A percentile compares a stretch with the other conserved stretches of the same genome.
Conservation (phyloP, 495 filamentous ascomycete genomes). For the Xeromyces bisporus region DNA sequence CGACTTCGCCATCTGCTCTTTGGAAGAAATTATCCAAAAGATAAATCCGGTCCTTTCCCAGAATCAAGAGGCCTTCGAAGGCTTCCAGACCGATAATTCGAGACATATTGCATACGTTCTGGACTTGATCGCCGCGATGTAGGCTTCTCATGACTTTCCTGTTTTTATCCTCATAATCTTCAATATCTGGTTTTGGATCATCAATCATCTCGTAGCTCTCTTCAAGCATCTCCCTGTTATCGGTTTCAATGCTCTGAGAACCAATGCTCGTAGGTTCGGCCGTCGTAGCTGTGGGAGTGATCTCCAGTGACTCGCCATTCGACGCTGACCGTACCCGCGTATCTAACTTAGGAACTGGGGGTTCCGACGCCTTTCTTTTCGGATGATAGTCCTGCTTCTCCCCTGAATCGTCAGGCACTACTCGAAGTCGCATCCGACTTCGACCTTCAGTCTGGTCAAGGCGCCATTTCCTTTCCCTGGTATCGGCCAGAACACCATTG, state of each 20-base stretch:
- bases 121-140: slow-evolving; percentile 81
- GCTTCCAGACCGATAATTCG: slow-evolving; percentile 86
- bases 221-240: slow-evolving; percentile 36
- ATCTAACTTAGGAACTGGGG: slow-evolving; percentile 22
- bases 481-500: slow-evolving; percentile 59
- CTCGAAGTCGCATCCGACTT: slow-evolving; percentile 81
- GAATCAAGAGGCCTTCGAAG: slow-evolving; percentile 73
- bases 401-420: slow-evolving; percentile 55
- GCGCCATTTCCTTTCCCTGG: slow-evolving; percentile 57
- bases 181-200: slow-evolving; percentile 65
- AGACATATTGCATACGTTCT: slow-evolving; percentile 86
- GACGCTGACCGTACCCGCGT: slow-evolving; percentile 17
- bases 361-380: slow-evolving; percentile 49
- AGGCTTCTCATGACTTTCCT: slow-evolving; percentile 91
- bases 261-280: slow-evolving; percentile 12
- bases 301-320: slow-evolving; percentile 15
- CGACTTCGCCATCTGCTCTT: slow-evolving; percentile 82
- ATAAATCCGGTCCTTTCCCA: slow-evolving; percentile 87
- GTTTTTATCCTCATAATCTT: slow-evolving; percentile 91
- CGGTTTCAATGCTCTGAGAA: slow-evolving; percentile 21
- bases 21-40: slow-evolving; percentile 93
- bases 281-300: slow-evolving; percentile 18
- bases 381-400: slow-evolving; percentile 68
- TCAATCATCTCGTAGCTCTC: slow-evolving; percentile 93
- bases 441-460: slow-evolving; percentile 90